phyloP scores from a whole-genome alignment of 2,329 filamentous ascomycete genomes.

The Chrysoporthe puriensis region DNA sequence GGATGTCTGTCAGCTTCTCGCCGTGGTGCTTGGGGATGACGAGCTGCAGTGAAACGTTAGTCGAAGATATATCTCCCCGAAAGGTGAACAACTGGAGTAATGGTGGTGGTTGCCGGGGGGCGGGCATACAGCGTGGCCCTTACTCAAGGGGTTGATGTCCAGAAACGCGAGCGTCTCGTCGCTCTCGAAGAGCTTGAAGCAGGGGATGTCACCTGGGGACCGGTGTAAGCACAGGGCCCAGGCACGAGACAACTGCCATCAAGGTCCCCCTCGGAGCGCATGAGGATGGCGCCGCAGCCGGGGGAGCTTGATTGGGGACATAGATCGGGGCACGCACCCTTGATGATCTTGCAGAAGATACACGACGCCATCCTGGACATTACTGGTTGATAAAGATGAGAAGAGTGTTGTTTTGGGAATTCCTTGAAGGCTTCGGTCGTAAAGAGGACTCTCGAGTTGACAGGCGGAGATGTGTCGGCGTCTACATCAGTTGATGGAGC shows the following conservation, averaged over 20 bases:
- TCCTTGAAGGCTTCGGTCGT: background rate
- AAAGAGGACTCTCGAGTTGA: background rate
- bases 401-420: background rate
- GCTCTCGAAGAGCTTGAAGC: slow-evolving; percentile 93
- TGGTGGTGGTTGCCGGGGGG: background rate
- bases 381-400: background rate
- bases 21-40: slow-evolving; percentile 96
- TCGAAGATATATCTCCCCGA: background rate
- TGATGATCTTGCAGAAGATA: slow-evolving; percentile 98
- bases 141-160: slow-evolving; percentile 88
- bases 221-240: slow-evolving; percentile 23
- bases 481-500: background rate
- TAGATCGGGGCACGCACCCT: slow-evolving; percentile 58
- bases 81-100: background rate
- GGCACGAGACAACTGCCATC: background rate
- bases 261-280: background rate
- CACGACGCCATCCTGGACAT: slow-evolving; percentile 66
- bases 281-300: background rate
- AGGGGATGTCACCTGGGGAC: slow-evolving; percentile 83
- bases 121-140: slow-evolving; percentile 79
- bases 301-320: background rate
- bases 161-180: slow-evolving; percentile 94
- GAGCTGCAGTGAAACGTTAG: slow-evolving; percentile 59
- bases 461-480: slow-evolving; percentile 20
- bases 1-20: slow-evolving; percentile 87